These are phyloP conservation scores for Botrytis squamosa DNA, from an alignment of 2,329 filamentous ascomycete genomes.

Conservation along the genomic window DNA sequence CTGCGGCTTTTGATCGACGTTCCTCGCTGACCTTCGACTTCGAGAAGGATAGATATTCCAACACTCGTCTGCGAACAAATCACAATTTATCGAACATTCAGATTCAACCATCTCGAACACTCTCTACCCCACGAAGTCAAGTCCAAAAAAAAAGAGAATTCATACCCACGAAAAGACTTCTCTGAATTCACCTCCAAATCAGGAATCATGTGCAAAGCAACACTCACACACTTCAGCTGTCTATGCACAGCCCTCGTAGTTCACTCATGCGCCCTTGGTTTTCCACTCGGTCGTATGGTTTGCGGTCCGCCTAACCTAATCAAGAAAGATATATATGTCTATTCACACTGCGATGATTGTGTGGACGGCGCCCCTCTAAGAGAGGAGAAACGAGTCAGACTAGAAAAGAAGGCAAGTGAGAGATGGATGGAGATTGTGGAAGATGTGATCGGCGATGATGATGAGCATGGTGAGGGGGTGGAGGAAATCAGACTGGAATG, in stretches of 20 bases:
- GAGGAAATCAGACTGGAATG: background rate
- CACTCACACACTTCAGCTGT: background rate
- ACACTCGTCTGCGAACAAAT: background rate
- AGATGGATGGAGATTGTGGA: background rate
- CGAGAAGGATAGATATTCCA: background rate
- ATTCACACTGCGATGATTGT: constrained; percentile 4
- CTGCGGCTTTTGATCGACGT: background rate
- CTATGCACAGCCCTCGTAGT: background rate
- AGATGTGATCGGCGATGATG: background rate
- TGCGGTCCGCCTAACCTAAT: background rate
- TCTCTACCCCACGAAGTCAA: background rate
- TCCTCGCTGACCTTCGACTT: too few relatives aligned
- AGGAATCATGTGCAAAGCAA: constrained; percentile 11
- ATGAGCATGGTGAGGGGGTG: background rate
- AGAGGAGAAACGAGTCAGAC: background rate
- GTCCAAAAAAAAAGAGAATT: background rate
- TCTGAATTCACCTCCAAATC: background rate
- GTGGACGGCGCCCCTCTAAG: background rate
- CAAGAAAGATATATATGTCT: background rate
- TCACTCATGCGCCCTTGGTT: background rate
- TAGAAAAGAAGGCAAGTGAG: background rate
- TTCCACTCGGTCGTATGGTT: background rate
- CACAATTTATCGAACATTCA: background rate
- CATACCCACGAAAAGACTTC: background rate
- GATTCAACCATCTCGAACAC: background rate